phyloP scores from a whole-genome alignment of 768 basidiomycete genomes.

The Scleroderma citrinum region DNA sequence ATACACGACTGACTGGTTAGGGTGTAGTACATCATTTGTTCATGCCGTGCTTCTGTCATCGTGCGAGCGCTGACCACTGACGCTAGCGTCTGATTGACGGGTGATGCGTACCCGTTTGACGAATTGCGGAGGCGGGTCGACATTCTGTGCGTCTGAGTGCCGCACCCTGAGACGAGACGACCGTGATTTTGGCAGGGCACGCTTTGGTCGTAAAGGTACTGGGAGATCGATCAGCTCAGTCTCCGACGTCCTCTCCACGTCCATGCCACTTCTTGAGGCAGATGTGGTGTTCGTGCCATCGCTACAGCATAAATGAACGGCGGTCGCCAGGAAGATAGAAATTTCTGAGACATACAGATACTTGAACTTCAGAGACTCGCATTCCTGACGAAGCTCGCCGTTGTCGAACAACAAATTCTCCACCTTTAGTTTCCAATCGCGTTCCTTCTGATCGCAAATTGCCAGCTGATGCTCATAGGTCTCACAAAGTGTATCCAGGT shows the following conservation, averaged over 20 bases:
- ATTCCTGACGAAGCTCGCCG: conserved; percentile 33
- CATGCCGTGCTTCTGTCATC: too few relatives aligned
- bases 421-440: conserved; percentile 19
- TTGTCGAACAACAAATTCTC: conserved; percentile 35
- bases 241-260: background rate
- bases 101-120: conserved; percentile 22
- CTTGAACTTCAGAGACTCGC: conserved; percentile 14
- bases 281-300: background rate
- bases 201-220: conserved; percentile 18
- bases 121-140: conserved; percentile 1
- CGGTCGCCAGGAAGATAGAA: conserved; percentile 5
- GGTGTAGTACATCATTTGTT: too few relatives aligned
- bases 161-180: conserved; percentile 1
- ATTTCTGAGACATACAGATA: too few relatives aligned
- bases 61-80: too few relatives aligned
- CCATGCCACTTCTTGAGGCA: conserved; percentile 1
- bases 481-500: conserved; percentile 40
- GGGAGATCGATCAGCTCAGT: background rate
- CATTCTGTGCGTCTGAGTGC: conserved; percentile 3
- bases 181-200: conserved; percentile 22
- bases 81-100: conserved; percentile 19
- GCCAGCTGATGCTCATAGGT: conserved; percentile 30
- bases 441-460: conserved; percentile 29
- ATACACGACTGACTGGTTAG: too few relatives aligned
- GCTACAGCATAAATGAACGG: background rate